A percentile compares a stretch with the other conserved stretches of the same genome.
Conservation (phyloP, 2,329 filamentous ascomycete genomes). For the Apiospora aurea region DNA sequence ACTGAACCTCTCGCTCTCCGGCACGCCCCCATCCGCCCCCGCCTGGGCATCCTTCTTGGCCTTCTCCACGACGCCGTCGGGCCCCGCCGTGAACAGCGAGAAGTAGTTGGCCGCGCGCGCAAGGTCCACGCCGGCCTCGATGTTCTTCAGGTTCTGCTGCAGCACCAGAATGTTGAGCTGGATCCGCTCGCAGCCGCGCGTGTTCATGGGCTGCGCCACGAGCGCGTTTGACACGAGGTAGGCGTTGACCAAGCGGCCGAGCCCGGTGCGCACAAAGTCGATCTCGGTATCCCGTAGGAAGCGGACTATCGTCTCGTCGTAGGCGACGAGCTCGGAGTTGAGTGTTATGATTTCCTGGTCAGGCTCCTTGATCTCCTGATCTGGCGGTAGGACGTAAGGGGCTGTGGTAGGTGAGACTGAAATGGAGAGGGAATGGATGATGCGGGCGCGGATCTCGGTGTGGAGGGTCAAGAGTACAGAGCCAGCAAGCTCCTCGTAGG, state of each 20-base stretch:
- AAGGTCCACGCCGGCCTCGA: conserved; percentile 75
- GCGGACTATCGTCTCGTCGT: conserved; percentile 80
- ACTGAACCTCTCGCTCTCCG: conserved; percentile 57
- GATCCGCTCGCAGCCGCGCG: conserved; percentile 83
- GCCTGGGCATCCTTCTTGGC: conserved; percentile 58
- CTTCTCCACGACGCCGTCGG: conserved; percentile 69
- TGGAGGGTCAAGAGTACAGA: conserved; percentile 86
- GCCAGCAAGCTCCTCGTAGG: conserved; percentile 80
- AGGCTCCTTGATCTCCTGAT: conserved; percentile 78
- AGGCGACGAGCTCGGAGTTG: conserved; percentile 83
- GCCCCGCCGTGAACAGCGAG: conserved; percentile 69
- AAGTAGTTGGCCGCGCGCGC: conserved; percentile 72
- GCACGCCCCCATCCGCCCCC: conserved; percentile 44
- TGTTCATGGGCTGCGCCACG: conserved; percentile 83
- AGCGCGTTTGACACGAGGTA: conserved; percentile 77
- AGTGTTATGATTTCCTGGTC: conserved; percentile 83
- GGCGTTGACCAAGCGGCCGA: conserved; percentile 79
- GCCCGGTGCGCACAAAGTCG: conserved; percentile 76
- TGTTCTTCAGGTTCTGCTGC: conserved; percentile 95
- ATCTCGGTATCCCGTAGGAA: conserved; percentile 77
- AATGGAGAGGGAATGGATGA: conserved; percentile 77
- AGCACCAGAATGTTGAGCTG: conserved; percentile 93
- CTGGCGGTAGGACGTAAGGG: conserved; percentile 66
- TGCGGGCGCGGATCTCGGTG: conserved; percentile 85
- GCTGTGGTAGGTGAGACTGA: conserved; percentile 67